Percentiles rank a stretch among this genome's conserved stretches.
Evolutionary conservation across 2,329 filamentous ascomycete genomes (phyloP).

Genomic region (Pseudogymnoascus sp.): DNA sequence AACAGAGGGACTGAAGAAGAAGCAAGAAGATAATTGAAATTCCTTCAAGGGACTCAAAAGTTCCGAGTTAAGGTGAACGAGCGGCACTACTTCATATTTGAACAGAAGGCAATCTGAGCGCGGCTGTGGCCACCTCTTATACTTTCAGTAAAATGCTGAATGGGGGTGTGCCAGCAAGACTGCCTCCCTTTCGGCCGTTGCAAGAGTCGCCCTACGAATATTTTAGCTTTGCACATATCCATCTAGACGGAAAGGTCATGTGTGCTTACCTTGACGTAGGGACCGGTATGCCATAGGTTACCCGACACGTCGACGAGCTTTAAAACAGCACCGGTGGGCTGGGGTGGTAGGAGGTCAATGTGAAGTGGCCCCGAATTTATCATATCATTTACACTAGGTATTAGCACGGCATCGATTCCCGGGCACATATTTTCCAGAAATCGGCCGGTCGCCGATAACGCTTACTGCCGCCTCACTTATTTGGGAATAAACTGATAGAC

Average conservation of each 20-base stretch:
- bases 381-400: background rate
- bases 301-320: background rate
- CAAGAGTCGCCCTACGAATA: background rate
- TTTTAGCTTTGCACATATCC: background rate
- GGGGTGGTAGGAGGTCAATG: background rate
- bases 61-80: background rate
- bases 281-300: background rate
- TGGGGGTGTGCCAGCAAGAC: background rate
- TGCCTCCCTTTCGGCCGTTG: background rate
- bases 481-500: background rate
- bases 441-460: background rate
- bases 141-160: background rate
- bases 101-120: background rate
- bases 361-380: background rate
- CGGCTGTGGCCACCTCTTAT: background rate
- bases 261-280: background rate
- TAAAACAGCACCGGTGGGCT: background rate
- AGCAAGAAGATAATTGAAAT: background rate
- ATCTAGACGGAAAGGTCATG: background rate
- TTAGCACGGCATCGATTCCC: background rate
- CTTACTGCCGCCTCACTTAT: background rate
- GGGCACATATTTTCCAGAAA: background rate
- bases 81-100: background rate
- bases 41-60: background rate
- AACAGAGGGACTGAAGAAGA: background rate